These are phyloP conservation scores for Phylloporus arenicola DNA, from an alignment of 768 basidiomycete species.

Conservation along the genomic window DNA sequence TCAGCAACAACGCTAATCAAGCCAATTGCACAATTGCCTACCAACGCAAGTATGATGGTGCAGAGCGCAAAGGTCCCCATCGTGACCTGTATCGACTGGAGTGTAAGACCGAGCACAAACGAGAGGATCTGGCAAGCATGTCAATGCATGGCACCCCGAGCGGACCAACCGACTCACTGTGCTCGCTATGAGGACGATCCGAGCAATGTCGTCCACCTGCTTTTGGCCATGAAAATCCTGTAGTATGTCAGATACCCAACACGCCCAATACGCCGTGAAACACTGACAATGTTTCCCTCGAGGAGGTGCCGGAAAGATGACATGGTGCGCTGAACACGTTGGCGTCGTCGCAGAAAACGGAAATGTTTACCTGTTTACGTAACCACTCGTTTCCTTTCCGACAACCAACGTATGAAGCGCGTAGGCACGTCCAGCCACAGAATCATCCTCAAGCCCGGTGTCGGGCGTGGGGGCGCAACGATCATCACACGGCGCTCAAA, in stretches of 20 bases:
- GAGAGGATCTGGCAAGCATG: conserved; percentile 21
- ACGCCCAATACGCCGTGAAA: not conserved
- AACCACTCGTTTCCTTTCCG: not conserved
- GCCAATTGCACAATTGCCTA: conserved; percentile 1
- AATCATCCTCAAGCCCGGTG: conserved; percentile 39
- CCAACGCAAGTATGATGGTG: conserved; percentile 20
- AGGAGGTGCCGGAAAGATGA: conserved; percentile 20
- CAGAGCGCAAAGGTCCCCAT: conserved; percentile 20
- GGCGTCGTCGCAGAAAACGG: not conserved
- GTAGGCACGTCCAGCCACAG: conserved; percentile 24
- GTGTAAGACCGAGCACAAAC: conserved; percentile 26
- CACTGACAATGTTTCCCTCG: conserved; percentile 29
- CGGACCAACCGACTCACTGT: conserved; percentile 17
- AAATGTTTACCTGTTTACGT: conserved; percentile 10
- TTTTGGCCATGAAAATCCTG: conserved; percentile 32
- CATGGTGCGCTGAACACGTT: conserved; percentile 19
- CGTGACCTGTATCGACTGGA: conserved; percentile 24
- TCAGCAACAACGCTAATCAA: not conserved
- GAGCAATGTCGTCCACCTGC: conserved; percentile 21
- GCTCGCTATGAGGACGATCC: conserved; percentile 17
- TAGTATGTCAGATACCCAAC: conserved; percentile 2
- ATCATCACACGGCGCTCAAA: conserved; percentile 23
- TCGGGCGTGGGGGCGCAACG: conserved; percentile 24
- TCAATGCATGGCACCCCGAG: not conserved
- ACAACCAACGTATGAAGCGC: conserved; percentile 19